Base-by-base conservation (phyloP, 257 asterid genomes). In the Coffea canephora region DNA sequence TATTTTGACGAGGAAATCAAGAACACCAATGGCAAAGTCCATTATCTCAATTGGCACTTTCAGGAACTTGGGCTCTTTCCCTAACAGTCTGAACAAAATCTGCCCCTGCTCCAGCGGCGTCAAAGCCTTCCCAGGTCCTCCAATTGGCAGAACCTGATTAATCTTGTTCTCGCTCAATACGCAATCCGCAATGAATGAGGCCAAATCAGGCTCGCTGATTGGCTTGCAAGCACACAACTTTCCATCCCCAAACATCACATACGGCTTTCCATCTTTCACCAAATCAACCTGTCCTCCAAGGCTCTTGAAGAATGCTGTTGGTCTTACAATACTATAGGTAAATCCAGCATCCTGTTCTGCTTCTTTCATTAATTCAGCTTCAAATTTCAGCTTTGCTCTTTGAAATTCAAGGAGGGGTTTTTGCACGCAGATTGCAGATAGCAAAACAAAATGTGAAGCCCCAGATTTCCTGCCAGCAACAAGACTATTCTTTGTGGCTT, bases 341-440 rank as follows among this genome's bases (percentile, higher is more conserved):
- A 95, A 90, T 1, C 77, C 86, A 23, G 73, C 73, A 61, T 89
- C 91, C 6, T 41, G 70, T 71, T 74, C 77, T 34, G 99, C 87
- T 86, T 92, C 96, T 74, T 84, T 80, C 0, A 83, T 86, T 84
- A 94, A 85, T 75, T 94, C 94, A 0, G 91, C 89, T 89, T 96
- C 98, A 64, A 94, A 90, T 82, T 89, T 96, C 91, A 94, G 59
- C 90, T 96, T 94, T 1, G 99, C 97, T 1, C 94, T 91, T 57
- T 94, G 99, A 72, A 96, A 96, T 78, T 96, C 99, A n/a, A 96
- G 97, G 69, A 96, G 99, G 86, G 98, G 99, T 85, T 96, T 96
- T 66, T 96, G 99, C 71, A 96, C 98, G 80, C 97, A 96, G 45
- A 96, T 94, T 59, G 99, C 99, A 45, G 99, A 96, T 9, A 96